phyloP scores from a whole-genome alignment of 139 green algal species.

The Limnomonas spitsbergensis region DNA sequence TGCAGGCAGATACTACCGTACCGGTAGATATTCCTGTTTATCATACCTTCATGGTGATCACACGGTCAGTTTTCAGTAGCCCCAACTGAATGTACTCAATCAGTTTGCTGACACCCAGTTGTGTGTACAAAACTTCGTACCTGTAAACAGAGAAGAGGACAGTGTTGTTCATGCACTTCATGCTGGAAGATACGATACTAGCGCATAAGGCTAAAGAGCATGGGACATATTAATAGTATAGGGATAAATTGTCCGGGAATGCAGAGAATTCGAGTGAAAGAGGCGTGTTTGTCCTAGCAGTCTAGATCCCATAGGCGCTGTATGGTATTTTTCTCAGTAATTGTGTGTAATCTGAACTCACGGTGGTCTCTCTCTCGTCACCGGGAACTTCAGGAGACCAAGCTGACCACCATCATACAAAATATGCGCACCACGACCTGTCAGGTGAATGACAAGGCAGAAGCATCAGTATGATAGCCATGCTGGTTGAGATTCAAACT shows the following conservation, averaged over 20 bases:
- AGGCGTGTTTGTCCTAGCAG: too few species aligned
- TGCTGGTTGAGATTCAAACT: too few species aligned
- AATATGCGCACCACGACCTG: slow-evolving; percentile 26
- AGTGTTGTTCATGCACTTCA: too few species aligned
- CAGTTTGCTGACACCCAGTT: slow-evolving; percentile 69
- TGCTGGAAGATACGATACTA: too few species aligned
- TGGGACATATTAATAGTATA: too few species aligned
- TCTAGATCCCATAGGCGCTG: not conserved
- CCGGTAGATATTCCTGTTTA: too few species aligned
- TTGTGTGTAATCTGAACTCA: too few species aligned
- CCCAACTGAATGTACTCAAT: slow-evolving; percentile 59
- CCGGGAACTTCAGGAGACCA: slow-evolving; percentile 38
- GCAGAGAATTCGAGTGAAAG: too few species aligned
- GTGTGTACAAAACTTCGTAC: slow-evolving; percentile 48
- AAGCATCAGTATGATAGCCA: slow-evolving; percentile 2
- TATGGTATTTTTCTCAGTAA: not conserved
- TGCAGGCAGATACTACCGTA: too few species aligned
- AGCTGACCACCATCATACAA: slow-evolving; percentile 46
- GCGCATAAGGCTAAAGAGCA: too few species aligned
- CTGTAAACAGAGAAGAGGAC: too few species aligned
- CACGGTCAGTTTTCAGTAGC: slow-evolving; percentile 57
- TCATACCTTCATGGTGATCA: slow-evolving; percentile 88
- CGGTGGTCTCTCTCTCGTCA: slow-evolving; percentile 30
- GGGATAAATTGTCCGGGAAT: too few species aligned
- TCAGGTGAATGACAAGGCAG: not conserved